Evolutionary conservation across 2,329 filamentous ascomycete species (phyloP).

Genomic region (Ascomycota sp.): DNA sequence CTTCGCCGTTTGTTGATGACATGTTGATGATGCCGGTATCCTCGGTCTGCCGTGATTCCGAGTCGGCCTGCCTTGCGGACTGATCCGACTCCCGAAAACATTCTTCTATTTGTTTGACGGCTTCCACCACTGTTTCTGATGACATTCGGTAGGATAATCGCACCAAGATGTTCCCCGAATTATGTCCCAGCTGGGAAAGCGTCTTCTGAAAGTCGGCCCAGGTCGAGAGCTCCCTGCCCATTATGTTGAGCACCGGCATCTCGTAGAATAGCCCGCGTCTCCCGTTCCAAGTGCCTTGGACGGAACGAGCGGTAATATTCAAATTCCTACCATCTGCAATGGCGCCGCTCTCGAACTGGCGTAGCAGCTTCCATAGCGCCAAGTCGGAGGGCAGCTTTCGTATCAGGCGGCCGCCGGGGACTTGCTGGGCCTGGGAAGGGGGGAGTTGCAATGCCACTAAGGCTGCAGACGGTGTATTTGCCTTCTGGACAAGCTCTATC

Average conservation of each 20-base stretch:
- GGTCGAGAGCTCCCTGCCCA: slow-evolving; percentile 55
- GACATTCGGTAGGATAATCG: slow-evolving; percentile 56
- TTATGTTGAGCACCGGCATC: slow-evolving; percentile 60
- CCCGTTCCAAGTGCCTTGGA: slow-evolving; percentile 33
- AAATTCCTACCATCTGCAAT: slow-evolving; percentile 36
- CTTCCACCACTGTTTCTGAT: slow-evolving; percentile 59
- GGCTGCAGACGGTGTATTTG: slow-evolving; percentile 64
- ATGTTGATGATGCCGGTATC: slow-evolving; percentile 8
- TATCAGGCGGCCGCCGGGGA: slow-evolving; percentile 44
- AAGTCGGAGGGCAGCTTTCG: slow-evolving; percentile 78
- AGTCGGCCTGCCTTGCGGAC: slow-evolving; percentile 2
- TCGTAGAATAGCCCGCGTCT: slow-evolving; percentile 73
- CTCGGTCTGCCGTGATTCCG: slow-evolving; percentile 2
- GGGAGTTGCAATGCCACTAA: slow-evolving; percentile 77
- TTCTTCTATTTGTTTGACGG: slow-evolving; percentile 56
- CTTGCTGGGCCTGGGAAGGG: slow-evolving; percentile 39
- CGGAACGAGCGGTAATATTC: slow-evolving; percentile 67
- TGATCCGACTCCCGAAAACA: slow-evolving; percentile 40
- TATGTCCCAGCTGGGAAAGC: slow-evolving; percentile 66
- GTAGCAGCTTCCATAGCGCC: slow-evolving; percentile 69
- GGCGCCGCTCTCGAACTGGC: slow-evolving; percentile 66
- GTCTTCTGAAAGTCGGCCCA: slow-evolving; percentile 78
- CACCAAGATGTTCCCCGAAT: slow-evolving; percentile 59
- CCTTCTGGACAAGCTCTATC: slow-evolving; percentile 72
- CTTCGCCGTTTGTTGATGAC: neutral